Evolutionary conservation across 805 yeast species (phyloP), one percentile per base, ranked within the genome.

Genomic region (Yarrowia yakushimensis): DNA sequence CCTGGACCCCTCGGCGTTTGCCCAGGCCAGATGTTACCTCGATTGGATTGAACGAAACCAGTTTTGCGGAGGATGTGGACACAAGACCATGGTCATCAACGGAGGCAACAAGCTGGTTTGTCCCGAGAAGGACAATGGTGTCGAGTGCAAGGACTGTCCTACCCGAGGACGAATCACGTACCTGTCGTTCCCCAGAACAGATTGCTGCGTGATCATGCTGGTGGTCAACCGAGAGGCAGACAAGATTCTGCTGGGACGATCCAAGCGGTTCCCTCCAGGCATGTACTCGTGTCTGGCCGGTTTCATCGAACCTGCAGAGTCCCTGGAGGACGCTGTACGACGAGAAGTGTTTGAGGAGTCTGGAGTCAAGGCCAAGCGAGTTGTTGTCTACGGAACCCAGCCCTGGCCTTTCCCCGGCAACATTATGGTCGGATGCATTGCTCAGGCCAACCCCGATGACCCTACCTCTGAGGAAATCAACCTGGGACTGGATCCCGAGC

Each of bases 341-440:
- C 79, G 99, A 66, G 99, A 93, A 73, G 87, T 89, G 30, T 92
- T 94, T 90, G 99, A 93, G 72, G 99, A 93, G 73, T 86, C 97
- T 5, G 99, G 99, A 8, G 87, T 90, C 34, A 79, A 75, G 60
- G 85, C 80, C 28, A 75, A 76, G 13, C 72, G 81, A 3, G 87
- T 93, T 28, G 74, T 79, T 59, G 80, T 93, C 60, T 74, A 86
- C 22, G 78, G 84, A 68, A 82, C 94, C 12, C 98, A 93, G 75
- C 98, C 99, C 3, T 93, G 99, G 99, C 99, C 99, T 17, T 93
- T 85, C 73, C 98, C 98, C 1, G 91, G 90, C 0, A 90, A 87
- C 71, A 74, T 93, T 68, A 93, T 93, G 98, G 81, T 93, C 67
- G 98, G 98, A 10, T 92, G 97, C 73, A 72, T 91, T 62, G 97